These are phyloP conservation scores for Vaccinium vitisidaea DNA, from an alignment of 148 eudicot genomes.

Conservation along the genomic window DNA sequence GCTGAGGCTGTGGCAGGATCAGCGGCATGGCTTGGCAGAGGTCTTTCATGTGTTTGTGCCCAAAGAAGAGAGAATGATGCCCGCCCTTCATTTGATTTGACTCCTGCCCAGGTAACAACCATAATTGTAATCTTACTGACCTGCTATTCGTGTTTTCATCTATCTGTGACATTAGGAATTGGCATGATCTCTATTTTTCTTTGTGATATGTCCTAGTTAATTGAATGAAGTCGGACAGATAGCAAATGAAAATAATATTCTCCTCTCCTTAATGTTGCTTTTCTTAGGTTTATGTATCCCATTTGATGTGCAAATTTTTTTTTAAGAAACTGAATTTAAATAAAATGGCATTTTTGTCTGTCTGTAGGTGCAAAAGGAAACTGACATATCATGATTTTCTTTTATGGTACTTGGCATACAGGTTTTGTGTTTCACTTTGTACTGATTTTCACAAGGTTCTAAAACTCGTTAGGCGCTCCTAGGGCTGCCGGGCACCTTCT, in stretches of 20 bases:
- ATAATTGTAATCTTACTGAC: not conserved
- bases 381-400: not conserved
- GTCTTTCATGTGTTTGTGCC: constrained; percentile 97
- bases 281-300: not conserved
- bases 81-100: constrained; percentile 89
- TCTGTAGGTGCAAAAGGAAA: not conserved
- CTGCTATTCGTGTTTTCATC: not conserved
- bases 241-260: not conserved
- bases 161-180: not conserved
- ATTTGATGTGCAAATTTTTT: not conserved
- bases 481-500: too few species aligned
- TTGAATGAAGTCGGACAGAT: not conserved
- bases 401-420: not conserved
- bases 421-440: not conserved
- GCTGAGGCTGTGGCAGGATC: constrained; percentile 98
- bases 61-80: constrained; percentile 89
- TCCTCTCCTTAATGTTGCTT: not conserved
- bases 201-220: not conserved
- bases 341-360: not conserved
- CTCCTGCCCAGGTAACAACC: constrained; percentile 69
- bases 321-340: not conserved
- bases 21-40: constrained; percentile 97
- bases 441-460: not conserved
- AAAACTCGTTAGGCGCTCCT: too few species aligned
- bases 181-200: not conserved